Base-by-base conservation (phyloP, 768 basidiomycete species). In the Lentinula boryana region DNA sequence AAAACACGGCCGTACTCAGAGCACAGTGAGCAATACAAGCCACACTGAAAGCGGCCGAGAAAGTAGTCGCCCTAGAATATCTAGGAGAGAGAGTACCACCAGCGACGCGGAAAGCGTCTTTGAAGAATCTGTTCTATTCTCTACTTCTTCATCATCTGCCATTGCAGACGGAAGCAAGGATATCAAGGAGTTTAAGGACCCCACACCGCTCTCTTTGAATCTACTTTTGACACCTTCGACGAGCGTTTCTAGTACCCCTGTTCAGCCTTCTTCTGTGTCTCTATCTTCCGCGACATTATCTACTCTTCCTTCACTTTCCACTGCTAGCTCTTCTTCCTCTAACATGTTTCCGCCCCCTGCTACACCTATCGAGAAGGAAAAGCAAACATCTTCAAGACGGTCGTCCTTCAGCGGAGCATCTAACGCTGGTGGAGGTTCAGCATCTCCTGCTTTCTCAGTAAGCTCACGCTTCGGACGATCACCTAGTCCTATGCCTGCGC, bases 401-500 rank as follows among this genome's bases (percentile, higher is more conserved):
- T 85, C 84, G 10, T 85, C 84, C 9, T 84, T 93, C 73, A 92
- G 90, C 62, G 85, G 87, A 18, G 21, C 48, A 5, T 89, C 89
- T 5, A 91, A 90, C 67, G 89, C 91, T 31, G 58, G 58, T 43
- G 58, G 43, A 46, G 91, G 90, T 15, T 90, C 91, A 0, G 70
- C 74, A 18, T 71, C 69, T 57, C 75, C 72, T 76, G 77, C n/a
- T 77, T 82, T 44, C 82, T 84, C 66, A 68, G 64, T 38, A 67
- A 67, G 31, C 61, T 72, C 73, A 62, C 80, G 87, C 60, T 91
- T 88, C 72, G 91, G 85, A 2, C 88, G 91, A 53, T 93, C 90
- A 1, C 92, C 92, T 2, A 92, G 91, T 0, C 93, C 92, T 1
- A 92, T 93, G 87, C 89, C 92, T 10, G 93, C 95, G 5, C 82